Evolutionary conservation across 2,329 filamentous ascomycete species (phyloP).

Genomic region (Rhinocladiella similis): DNA sequence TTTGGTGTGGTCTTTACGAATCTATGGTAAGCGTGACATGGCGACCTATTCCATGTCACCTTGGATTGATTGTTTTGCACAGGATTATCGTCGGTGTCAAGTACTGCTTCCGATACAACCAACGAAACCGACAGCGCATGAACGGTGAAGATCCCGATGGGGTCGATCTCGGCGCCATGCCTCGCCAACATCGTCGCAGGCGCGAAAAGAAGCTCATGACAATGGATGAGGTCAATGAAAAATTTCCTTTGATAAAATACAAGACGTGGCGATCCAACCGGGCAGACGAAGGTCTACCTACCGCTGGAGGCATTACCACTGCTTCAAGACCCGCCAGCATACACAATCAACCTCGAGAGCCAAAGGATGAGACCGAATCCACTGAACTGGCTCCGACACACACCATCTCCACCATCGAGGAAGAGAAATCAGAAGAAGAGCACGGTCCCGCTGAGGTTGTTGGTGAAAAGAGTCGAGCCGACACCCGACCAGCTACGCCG

Average conservation of each 20-base stretch:
- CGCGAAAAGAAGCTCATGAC: constrained; percentile 98
- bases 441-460: constrained; percentile 19
- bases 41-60: neutral
- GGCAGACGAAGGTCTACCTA: constrained; percentile 78
- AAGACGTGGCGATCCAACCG: constrained; percentile 88
- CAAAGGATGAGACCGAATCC: constrained; percentile 16
- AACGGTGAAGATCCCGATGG: constrained; percentile 79
- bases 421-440: constrained; percentile 18
- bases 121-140: constrained; percentile 79
- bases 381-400: constrained; percentile 16
- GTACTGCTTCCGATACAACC: constrained; percentile 98
- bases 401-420: constrained; percentile 12
- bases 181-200: constrained; percentile 78
- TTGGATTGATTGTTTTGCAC: constrained; percentile 9
- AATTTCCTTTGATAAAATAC: constrained; percentile 95
- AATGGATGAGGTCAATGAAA: constrained; percentile 97
- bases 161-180: constrained; percentile 84
- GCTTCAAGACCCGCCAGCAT: constrained; percentile 65
- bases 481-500: constrained; percentile 18
- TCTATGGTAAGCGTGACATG: constrained; percentile 70
- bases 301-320: constrained; percentile 74
- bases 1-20: constrained; percentile 99
- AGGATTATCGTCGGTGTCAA: constrained; percentile 99
- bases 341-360: constrained; percentile 48
- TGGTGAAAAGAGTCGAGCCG: constrained; percentile 27